Base-by-base conservation (phyloP, 2,329 filamentous ascomycete genomes). In the Fusarium guadeloupense region DNA sequence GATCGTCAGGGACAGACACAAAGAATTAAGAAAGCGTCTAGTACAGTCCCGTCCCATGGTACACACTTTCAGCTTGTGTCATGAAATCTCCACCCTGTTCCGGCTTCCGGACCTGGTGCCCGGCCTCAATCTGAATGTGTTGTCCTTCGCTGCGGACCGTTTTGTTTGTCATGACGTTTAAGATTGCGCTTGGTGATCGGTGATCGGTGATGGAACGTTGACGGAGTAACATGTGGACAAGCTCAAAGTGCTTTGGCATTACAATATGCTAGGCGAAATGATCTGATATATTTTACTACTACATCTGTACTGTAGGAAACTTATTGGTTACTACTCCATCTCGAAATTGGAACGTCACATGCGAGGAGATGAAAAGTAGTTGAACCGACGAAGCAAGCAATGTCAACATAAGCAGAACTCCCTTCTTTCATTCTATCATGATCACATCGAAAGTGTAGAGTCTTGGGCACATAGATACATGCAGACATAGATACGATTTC, bases 1-100 rank as follows among this genome's bases (percentile, higher is more conserved):
- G 66, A 69, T 69, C 64, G 59, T 66, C 66, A 69, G 67, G 67
- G 66, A 68, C 64, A 54, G 61, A 52, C 38, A 54, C 35, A 19
- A 55, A 16, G 38, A 55, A 58, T 33, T 54, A 64, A 61, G 60
- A 55, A 57, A 56, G 25, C n/a, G 31, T 19, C 46, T 21, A 31
- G 12, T 21, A 54, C 21, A 48, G 6, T 30, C 17, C 26, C 48
- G 25, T 39, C 26, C 21, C 13, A 26, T 17, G n/a, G 23, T 23
- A 31, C 23, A 60, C 51, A 40, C 31, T 37, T 56, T 45, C 54
- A 49, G 44, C 26, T 23, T 37, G 28, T 34, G 16, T 17, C 30
- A 28, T 45, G 12, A 34, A 12, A 19, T 44, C 43, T 40, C 40
- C 38, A 44, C 23, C 33, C 60, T 46, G 33, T 59, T 45, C 35